Conservation (phyloP, 2,329 filamentous ascomycete species). For the Talaromyces piceae region DNA sequence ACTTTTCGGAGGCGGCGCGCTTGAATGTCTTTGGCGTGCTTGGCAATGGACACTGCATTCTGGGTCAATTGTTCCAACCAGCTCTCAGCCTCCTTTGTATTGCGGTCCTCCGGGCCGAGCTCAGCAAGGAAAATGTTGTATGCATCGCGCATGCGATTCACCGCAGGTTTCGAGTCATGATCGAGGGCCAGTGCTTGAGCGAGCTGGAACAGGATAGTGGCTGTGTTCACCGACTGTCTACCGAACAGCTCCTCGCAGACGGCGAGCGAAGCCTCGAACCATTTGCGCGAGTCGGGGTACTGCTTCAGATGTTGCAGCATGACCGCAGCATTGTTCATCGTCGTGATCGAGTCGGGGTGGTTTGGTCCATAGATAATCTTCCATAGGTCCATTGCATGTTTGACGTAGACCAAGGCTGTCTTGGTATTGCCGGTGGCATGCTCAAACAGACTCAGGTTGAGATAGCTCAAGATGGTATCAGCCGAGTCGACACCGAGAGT, state of each 20-base stretch:
- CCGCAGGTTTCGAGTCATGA: slow-evolving; percentile 84
- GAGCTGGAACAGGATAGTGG: slow-evolving; percentile 92
- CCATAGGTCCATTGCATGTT: slow-evolving; percentile 90
- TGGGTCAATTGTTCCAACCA: slow-evolving; percentile 96
- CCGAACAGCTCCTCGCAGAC: slow-evolving; percentile 89
- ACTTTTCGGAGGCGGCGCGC: slow-evolving; percentile 66
- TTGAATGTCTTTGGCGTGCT: slow-evolving; percentile 82
- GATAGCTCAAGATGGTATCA: slow-evolving; percentile 89
- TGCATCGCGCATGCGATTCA: slow-evolving; percentile 89
- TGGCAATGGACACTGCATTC: slow-evolving; percentile 89
- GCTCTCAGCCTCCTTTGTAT: slow-evolving; percentile 94
- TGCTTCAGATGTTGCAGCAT: slow-evolving; percentile 96
- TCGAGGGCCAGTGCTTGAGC: slow-evolving; percentile 94
- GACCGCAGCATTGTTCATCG: slow-evolving; percentile 95
- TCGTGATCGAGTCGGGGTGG: slow-evolving; percentile 96
- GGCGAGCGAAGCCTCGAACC: slow-evolving; percentile 89
- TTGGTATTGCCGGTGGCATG: slow-evolving; percentile 88
- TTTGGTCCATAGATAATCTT: slow-evolving; percentile 91
- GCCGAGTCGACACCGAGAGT: slow-evolving; percentile 89
- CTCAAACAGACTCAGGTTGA: slow-evolving; percentile 90
- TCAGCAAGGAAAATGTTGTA: slow-evolving; percentile 90
- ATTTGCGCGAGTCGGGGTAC: slow-evolving; percentile 87
- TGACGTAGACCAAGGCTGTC: slow-evolving; percentile 77
- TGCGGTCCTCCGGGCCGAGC: slow-evolving; percentile 84
- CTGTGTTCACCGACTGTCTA: slow-evolving; percentile 82